phyloP scores from a whole-genome alignment of 352 stramenopile genomes.

The Phytophthora citricola region DNA sequence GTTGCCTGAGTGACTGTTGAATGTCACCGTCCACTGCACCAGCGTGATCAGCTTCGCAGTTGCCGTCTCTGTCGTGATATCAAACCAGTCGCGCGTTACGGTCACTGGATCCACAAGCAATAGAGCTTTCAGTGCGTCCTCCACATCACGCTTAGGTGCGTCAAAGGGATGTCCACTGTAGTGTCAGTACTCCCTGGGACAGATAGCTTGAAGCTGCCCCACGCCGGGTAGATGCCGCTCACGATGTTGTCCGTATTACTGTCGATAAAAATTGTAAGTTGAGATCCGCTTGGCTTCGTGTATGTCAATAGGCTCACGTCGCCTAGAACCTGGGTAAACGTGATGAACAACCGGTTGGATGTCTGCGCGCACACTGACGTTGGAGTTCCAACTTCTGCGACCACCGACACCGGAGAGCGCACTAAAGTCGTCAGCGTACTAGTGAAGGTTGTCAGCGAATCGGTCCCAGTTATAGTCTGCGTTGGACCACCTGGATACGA shows the following conservation, averaged over 20 bases:
- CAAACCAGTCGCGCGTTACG: conserved; percentile 80
- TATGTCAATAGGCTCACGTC: conserved; percentile 65
- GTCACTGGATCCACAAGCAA: conserved; percentile 78
- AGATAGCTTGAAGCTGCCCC: conserved; percentile 82
- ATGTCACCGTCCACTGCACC: conserved; percentile 81
- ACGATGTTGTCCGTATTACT: conserved; percentile 63
- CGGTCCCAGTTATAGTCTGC: conserved; percentile 48
- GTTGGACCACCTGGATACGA: conserved; percentile 47
- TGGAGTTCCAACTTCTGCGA: conserved; percentile 30
- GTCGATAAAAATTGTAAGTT: conserved; percentile 50
- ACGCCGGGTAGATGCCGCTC: conserved; percentile 85
- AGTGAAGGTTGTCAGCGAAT: conserved; percentile 40
- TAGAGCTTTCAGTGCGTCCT: conserved; percentile 82
- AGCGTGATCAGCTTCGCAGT: conserved; percentile 46
- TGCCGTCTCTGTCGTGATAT: conserved; percentile 51
- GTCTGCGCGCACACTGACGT: conserved; percentile 56
- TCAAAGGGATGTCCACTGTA: conserved; percentile 71
- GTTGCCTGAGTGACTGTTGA: conserved; percentile 59
- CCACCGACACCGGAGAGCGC: conserved; percentile 24
- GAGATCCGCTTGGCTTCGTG: conserved; percentile 31
- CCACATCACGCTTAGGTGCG: conserved; percentile 50
- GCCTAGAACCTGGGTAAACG: conserved; percentile 69
- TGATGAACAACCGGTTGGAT: conserved; percentile 70
- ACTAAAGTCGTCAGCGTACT: conserved; percentile 40
- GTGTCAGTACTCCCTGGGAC: conserved; percentile 51